Conservation (phyloP, 2,329 filamentous ascomycete genomes). For the Colletotrichum musicola region DNA sequence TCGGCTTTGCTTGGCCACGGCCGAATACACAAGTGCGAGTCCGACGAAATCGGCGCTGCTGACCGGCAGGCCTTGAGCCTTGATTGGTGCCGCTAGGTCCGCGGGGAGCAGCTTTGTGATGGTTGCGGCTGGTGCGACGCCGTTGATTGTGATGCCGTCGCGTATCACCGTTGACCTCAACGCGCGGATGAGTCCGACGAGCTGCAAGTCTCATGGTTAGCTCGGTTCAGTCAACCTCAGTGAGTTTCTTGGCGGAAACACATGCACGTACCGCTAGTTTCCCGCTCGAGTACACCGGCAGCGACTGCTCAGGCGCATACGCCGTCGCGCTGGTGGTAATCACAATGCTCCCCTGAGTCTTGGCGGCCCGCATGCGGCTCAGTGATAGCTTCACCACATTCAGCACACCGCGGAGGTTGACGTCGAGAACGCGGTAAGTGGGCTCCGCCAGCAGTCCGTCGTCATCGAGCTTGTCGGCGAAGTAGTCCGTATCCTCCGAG, state of each 20-base stretch:
- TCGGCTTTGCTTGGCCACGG: constrained; percentile 47
- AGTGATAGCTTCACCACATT: constrained; percentile 51
- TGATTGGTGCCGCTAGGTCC: constrained; percentile 48
- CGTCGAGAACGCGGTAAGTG: constrained; percentile 46
- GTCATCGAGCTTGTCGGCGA: constrained; percentile 47
- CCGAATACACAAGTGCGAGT: constrained; percentile 52
- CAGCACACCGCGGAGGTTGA: constrained; percentile 48
- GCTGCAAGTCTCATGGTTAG: neutral
- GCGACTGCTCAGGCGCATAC: constrained; percentile 51
- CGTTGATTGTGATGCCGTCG: constrained; percentile 53
- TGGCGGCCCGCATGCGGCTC: constrained; percentile 43
- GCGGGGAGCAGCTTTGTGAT: constrained; percentile 47
- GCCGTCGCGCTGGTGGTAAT: constrained; percentile 53
- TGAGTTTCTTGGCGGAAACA: too few species aligned
- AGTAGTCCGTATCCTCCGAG: constrained; percentile 47
- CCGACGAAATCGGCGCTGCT: constrained; percentile 50
- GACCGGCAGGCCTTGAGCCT: constrained; percentile 48
- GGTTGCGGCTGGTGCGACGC: constrained; percentile 53
- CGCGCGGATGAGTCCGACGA: constrained; percentile 47
- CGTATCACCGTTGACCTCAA: constrained; percentile 46
- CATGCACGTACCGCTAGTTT: too few species aligned
- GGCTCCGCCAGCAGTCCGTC: constrained; percentile 35
- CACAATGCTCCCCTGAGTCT: constrained; percentile 51
- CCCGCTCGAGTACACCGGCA: constrained; percentile 49
- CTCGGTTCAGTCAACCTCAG: too few species aligned